Percentiles rank a stretch among this genome's conserved stretches.
Evolutionary conservation across 116 monocot genomes (phyloP).

Genomic region (Dioscorea cayenensis): DNA sequence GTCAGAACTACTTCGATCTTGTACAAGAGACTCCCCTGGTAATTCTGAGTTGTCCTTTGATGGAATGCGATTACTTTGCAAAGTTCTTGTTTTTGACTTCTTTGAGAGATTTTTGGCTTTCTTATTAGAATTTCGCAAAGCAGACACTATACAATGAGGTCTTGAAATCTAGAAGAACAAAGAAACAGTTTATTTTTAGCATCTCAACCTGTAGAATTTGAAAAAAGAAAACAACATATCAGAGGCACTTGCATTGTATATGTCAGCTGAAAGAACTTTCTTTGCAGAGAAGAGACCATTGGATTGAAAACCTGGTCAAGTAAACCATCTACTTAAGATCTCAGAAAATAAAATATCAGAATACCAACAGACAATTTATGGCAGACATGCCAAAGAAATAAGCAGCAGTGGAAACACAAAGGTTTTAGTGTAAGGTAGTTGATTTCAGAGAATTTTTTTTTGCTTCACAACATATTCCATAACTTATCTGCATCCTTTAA

Average conservation of each 20-base stretch:
- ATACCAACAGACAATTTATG: too few relatives aligned
- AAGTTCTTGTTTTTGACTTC: constrained; percentile 12
- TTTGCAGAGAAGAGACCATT: not conserved
- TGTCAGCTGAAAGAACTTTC: not conserved
- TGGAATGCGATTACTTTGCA: constrained; percentile 7
- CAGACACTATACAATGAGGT: constrained; percentile 25
- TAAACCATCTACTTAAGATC: not conserved
- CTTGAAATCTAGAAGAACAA: constrained; percentile 25
- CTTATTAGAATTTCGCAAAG: constrained; percentile 33
- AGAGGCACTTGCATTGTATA: not conserved
- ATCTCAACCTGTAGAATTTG: not conserved
- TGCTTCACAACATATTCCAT: not conserved
- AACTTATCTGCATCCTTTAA: not conserved
- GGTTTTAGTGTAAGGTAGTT: too few relatives aligned
- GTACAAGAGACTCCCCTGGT: constrained; percentile 3
- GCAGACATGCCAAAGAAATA: too few relatives aligned
- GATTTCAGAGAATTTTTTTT: too few relatives aligned
- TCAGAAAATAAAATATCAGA: not conserved
- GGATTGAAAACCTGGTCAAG: not conserved
- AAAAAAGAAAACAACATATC: not conserved
- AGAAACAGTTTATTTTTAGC: not conserved
- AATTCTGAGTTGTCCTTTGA: constrained; percentile 4
- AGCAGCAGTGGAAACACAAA: too few relatives aligned
- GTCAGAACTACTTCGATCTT: constrained; percentile 9
- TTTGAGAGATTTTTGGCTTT: constrained; percentile 18